Conservation (phyloP, 345 rosid species). For the Geranium brycei region DNA sequence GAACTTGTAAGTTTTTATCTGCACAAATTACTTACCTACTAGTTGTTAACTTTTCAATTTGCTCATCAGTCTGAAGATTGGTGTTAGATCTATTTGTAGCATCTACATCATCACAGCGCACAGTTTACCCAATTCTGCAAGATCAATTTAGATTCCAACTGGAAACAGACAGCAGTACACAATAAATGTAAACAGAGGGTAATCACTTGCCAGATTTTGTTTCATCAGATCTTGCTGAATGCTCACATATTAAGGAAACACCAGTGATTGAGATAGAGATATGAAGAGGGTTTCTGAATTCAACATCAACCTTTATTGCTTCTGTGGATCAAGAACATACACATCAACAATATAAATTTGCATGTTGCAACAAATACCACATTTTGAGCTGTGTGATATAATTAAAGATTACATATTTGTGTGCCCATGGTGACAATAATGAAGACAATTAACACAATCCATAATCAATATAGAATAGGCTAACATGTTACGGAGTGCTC, state of each 20-base stretch:
- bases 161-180: not conserved
- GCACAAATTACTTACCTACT: slow-evolving; percentile 22
- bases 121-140: slow-evolving; percentile 1
- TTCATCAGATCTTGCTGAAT: slow-evolving; percentile 47
- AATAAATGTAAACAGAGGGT: slow-evolving; percentile 16
- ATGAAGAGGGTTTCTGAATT: slow-evolving; percentile 75
- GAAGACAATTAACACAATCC: no score
- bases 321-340: slow-evolving; percentile 36
- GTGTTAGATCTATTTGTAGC: slow-evolving; percentile 36
- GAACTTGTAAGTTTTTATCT: not conserved
- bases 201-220: slow-evolving; percentile 35
- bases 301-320: slow-evolving; percentile 57
- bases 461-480: not conserved
- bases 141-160: not conserved
- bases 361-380: not conserved
- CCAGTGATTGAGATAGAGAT: slow-evolving; percentile 53
- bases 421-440: no score
- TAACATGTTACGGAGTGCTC: not conserved
- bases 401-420: no score
- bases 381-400: no score
- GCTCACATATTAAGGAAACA: slow-evolving; percentile 74
- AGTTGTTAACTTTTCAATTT: slow-evolving; percentile 19
- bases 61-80: slow-evolving; percentile 32
- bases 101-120: slow-evolving; percentile 12
- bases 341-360: not conserved